Evolutionary conservation across 2,329 filamentous ascomycete species (phyloP).

Genomic region (Colletotrichum graminicola): DNA sequence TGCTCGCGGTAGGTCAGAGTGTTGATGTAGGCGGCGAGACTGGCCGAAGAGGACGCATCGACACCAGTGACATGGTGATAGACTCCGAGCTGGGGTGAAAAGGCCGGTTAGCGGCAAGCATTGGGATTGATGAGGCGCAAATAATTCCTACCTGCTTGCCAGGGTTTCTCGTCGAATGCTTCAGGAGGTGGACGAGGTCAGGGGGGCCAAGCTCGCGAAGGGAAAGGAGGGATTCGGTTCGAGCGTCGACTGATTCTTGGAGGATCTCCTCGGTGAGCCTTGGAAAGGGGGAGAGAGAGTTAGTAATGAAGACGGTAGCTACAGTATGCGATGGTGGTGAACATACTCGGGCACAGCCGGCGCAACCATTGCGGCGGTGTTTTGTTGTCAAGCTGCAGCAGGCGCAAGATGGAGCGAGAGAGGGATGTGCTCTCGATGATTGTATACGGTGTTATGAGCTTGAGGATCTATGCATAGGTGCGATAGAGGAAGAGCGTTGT

Average conservation of each 20-base stretch:
- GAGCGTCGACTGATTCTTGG: constrained; percentile 90
- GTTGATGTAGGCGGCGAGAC: constrained; percentile 97
- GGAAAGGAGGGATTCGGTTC: constrained; percentile 87
- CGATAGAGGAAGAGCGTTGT: constrained; percentile 7
- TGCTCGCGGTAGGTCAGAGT: constrained; percentile 92
- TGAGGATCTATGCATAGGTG: constrained; percentile 21
- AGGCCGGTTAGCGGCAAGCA: constrained; percentile 39
- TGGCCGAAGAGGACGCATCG: constrained; percentile 97
- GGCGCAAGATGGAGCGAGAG: constrained; percentile 7
- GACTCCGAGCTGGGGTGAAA: constrained; percentile 76
- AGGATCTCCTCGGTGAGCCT: constrained; percentile 96
- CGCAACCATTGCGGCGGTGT: constrained; percentile 71
- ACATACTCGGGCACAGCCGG: constrained; percentile 82
- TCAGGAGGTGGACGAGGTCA: constrained; percentile 94
- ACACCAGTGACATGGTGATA: constrained; percentile 99
- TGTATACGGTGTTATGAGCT: constrained; percentile 33
- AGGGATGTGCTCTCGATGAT: constrained; percentile 6
- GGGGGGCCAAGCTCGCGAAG: constrained; percentile 95
- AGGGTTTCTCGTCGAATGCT: constrained; percentile 71
- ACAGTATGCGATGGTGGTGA: constrained; percentile 16
- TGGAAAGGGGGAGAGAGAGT: constrained; percentile 25
- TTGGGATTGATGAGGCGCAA: neutral
- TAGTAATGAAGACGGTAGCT: constrained; percentile 40
- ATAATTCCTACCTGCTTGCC: constrained; percentile 63
- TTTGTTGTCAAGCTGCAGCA: constrained; percentile 28